Percentiles rank a stretch among this genome's conserved stretches.
Evolutionary conservation across 257 asterid species (phyloP).

Genomic region (Solanum raphanifolium): DNA sequence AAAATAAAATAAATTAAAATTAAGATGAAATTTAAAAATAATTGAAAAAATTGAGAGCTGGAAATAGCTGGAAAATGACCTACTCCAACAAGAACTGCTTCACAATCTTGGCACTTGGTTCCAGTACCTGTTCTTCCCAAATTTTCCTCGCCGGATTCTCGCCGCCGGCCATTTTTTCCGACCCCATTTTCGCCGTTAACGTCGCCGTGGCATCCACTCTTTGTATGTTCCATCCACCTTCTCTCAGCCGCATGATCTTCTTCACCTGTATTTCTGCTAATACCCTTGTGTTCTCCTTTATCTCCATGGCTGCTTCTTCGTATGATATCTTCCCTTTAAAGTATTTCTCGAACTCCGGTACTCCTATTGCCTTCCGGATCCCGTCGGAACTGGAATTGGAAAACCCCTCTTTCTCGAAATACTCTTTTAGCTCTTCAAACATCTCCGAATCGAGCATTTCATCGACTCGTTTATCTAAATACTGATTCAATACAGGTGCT

Average conservation of each 20-base stretch:
- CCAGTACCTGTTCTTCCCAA: conserved; percentile 64
- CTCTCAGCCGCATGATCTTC: conserved; percentile 65
- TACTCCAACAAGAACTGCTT: conserved; percentile 71
- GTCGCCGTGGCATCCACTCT: conserved; percentile 75
- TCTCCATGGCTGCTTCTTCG: conserved; percentile 51
- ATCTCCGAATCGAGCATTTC: conserved; percentile 74
- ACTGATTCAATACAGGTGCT: conserved; percentile 33
- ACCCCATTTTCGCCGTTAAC: conserved; percentile 27
- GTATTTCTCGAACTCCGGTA: conserved; percentile 62
- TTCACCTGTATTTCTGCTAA: conserved; percentile 56
- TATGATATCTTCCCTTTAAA: conserved; percentile 14
- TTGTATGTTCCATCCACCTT: conserved; percentile 71
- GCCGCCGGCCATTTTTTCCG: conserved; percentile 18
- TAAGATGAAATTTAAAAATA: neutral
- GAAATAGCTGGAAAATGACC: conserved; percentile 56
- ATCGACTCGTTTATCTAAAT: conserved; percentile 55
- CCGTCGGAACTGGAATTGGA: conserved; percentile 31
- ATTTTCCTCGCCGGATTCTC: conserved; percentile 15
- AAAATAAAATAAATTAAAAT: neutral
- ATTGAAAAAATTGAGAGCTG: conserved; percentile 15
- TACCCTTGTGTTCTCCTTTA: conserved; percentile 70
- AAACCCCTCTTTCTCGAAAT: conserved; percentile 15
- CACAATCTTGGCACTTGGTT: conserved; percentile 85
- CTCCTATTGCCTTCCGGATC: conserved; percentile 67
- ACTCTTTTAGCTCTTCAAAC: conserved; percentile 51